Evolutionary conservation across 192 early-diverging fungal species (phyloP).

Genomic region (Coemansia asiatica): DNA sequence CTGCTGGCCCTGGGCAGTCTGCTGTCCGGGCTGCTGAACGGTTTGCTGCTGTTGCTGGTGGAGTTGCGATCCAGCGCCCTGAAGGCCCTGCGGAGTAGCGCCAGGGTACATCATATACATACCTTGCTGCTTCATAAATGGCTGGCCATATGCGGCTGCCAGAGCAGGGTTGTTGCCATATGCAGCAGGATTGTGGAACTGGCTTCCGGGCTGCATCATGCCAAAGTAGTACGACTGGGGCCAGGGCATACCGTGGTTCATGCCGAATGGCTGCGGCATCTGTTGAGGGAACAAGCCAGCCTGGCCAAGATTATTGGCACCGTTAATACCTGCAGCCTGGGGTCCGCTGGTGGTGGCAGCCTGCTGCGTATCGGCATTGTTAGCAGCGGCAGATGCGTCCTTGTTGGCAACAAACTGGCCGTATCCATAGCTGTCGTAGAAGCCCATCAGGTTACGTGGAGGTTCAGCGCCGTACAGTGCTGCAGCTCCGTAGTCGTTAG

Average conservation of each 20-base stretch:
- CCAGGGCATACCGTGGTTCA: constrained; percentile 72
- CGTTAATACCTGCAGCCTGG: constrained; percentile 60
- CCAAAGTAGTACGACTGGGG: constrained; percentile 76
- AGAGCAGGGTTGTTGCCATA: constrained; percentile 69
- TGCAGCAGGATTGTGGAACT: constrained; percentile 68
- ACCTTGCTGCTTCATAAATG: constrained; percentile 87
- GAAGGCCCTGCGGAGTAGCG: constrained; percentile 31
- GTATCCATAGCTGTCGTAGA: constrained; percentile 54
- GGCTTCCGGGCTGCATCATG: constrained; percentile 70
- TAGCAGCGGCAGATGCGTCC: constrained; percentile 31
- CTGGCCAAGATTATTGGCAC: constrained; percentile 49
- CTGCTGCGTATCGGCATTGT: constrained; percentile 50
- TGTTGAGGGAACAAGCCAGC: constrained; percentile 55
- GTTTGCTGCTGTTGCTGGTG: constrained; percentile 37
- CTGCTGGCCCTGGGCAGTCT: constrained; percentile 31
- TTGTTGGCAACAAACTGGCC: constrained; percentile 52
- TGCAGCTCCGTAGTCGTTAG: constrained; percentile 60
- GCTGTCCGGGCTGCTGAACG: constrained; percentile 52
- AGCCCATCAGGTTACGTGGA: constrained; percentile 65
- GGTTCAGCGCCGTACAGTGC: constrained; percentile 66
- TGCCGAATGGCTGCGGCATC: constrained; percentile 54
- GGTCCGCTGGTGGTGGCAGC: constrained; percentile 57
- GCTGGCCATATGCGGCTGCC: constrained; percentile 79
- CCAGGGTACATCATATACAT: constrained; percentile 82
- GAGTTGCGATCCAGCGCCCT: constrained; percentile 34